Conservation (phyloP, 257 asterid species). For the Ilex asprella region DNA sequence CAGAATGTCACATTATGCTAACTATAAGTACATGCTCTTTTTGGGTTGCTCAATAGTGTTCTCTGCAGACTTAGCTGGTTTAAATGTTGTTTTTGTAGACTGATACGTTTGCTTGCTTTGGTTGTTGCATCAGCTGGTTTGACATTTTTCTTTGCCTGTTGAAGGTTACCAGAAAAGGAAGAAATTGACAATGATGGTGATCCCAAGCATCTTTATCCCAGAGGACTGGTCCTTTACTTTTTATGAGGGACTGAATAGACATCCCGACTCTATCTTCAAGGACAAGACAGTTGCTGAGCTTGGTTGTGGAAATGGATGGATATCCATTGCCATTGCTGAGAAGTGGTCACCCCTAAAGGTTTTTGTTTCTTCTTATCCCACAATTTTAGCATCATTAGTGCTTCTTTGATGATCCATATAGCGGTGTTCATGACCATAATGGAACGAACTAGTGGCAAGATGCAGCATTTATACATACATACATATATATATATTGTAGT, state of each 20-base stretch:
- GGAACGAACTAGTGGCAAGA: too few species aligned
- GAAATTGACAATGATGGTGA: conserved; percentile 87
- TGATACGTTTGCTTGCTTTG: neutral
- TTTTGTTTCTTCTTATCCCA: conserved; percentile 8
- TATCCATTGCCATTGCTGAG: conserved; percentile 96
- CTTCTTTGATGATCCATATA: neutral
- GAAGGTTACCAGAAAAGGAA: conserved; percentile 69
- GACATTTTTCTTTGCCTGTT: conserved; percentile 8
- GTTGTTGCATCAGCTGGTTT: conserved; percentile 9
- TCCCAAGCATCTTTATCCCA: conserved; percentile 94
- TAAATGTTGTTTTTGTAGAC: neutral
- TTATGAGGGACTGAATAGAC: conserved; percentile 93
- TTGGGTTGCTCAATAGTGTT: neutral
- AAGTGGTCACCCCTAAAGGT: conserved; percentile 93
- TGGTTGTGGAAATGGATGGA: conserved; percentile 99
- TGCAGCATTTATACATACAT: too few species aligned
- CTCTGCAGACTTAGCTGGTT: neutral
- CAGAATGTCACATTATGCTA: too few species aligned
- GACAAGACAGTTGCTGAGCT: conserved; percentile 91
- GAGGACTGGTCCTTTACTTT: conserved; percentile 99
- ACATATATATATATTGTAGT: too few species aligned
- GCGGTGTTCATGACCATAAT: too few species aligned
- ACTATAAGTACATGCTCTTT: neutral
- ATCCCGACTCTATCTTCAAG: conserved; percentile 85
- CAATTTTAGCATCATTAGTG: conserved; percentile 7